phyloP scores from a whole-genome alignment of 1,139 yeast genomes.

The Candida smagusa region DNA sequence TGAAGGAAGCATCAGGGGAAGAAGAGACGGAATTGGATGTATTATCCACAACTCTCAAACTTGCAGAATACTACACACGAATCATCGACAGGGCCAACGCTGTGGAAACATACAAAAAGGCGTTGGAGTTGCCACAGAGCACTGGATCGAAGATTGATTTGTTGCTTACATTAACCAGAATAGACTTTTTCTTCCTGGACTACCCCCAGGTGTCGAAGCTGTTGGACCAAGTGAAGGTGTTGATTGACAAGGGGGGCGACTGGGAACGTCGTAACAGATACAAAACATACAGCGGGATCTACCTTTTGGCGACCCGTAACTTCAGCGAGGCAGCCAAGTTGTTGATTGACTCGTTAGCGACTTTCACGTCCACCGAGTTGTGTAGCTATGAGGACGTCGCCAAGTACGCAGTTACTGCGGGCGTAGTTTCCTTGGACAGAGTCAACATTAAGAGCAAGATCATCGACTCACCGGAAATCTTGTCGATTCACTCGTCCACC shows the following conservation, averaged over 20 bases:
- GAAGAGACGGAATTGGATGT: slow-evolving; percentile 90
- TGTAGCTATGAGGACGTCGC: slow-evolving; percentile 89
- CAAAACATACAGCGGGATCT: slow-evolving; percentile 88
- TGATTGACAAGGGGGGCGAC: slow-evolving; percentile 96
- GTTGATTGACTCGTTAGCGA: slow-evolving; percentile 86
- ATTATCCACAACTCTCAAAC: slow-evolving; percentile 69
- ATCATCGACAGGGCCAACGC: slow-evolving; percentile 83
- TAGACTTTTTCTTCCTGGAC: slow-evolving; percentile 87
- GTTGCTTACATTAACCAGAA: slow-evolving; percentile 71
- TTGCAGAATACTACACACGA: slow-evolving; percentile 84
- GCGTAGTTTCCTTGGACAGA: slow-evolving; percentile 77
- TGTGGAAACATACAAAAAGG: slow-evolving; percentile 65
- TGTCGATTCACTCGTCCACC: slow-evolving; percentile 73
- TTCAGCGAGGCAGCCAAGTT: slow-evolving; percentile 80
- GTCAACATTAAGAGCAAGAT: slow-evolving; percentile 80
- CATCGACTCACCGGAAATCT: slow-evolving; percentile 91
- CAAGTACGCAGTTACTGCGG: slow-evolving; percentile 81
- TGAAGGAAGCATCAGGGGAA: slow-evolving; percentile 75
- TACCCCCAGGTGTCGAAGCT: slow-evolving; percentile 65
- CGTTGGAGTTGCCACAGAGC: slow-evolving; percentile 76
- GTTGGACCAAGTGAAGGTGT: slow-evolving; percentile 66
- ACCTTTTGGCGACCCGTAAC: slow-evolving; percentile 78
- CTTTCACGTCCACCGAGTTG: slow-evolving; percentile 93
- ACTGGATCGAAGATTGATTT: slow-evolving; percentile 90
- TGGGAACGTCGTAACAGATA: slow-evolving; percentile 97